These are phyloP conservation scores for Strigomonas galati DNA, from an alignment of 208 protist species.

Conservation along the genomic window DNA sequence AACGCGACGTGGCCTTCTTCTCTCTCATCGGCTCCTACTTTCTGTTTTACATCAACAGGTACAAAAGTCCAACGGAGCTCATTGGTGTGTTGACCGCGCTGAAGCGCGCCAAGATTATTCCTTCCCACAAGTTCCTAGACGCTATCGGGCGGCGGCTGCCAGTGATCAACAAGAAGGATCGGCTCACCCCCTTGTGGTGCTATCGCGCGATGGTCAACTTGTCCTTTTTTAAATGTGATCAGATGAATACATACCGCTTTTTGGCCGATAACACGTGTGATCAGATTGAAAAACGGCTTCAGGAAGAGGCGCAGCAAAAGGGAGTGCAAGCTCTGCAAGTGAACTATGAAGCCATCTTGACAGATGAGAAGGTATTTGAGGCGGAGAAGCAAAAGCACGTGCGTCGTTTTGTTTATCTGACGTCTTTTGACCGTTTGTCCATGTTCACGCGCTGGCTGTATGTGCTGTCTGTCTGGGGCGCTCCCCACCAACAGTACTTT, in stretches of 20 bases:
- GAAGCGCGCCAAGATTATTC: slow-evolving; percentile 68
- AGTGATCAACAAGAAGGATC: slow-evolving; percentile 53
- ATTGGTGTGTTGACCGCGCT: slow-evolving; percentile 70
- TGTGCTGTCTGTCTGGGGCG: slow-evolving; percentile 49
- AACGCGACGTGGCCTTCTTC: slow-evolving; percentile 76
- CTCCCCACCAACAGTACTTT: slow-evolving; percentile 79
- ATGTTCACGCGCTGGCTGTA: slow-evolving; percentile 69
- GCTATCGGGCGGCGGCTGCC: slow-evolving; percentile 59
- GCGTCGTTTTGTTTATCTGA: slow-evolving; percentile 16
- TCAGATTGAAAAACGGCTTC: slow-evolving; percentile 45
- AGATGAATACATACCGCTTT: slow-evolving; percentile 76
- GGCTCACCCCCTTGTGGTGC: slow-evolving; percentile 42
- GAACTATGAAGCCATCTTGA: slow-evolving; percentile 23
- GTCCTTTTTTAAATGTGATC: slow-evolving; percentile 55
- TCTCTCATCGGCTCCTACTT: slow-evolving; percentile 59
- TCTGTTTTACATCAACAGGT: slow-evolving; percentile 56
- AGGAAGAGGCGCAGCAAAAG: slow-evolving; percentile 23
- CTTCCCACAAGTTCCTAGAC: slow-evolving; percentile 52
- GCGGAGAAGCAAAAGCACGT: slow-evolving; percentile 14
- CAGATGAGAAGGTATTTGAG: background rate
- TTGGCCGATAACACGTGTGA: slow-evolving; percentile 56
- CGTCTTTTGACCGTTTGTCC: slow-evolving; percentile 26
- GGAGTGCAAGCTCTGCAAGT: background rate
- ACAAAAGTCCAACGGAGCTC: slow-evolving; percentile 56
- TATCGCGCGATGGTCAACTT: slow-evolving; percentile 72